A percentile compares a stretch with the other conserved stretches of the same genome.
phyloP scores from a whole-genome alignment of 495 filamentous ascomycete species.

The Talaromyces proteolyticus region DNA sequence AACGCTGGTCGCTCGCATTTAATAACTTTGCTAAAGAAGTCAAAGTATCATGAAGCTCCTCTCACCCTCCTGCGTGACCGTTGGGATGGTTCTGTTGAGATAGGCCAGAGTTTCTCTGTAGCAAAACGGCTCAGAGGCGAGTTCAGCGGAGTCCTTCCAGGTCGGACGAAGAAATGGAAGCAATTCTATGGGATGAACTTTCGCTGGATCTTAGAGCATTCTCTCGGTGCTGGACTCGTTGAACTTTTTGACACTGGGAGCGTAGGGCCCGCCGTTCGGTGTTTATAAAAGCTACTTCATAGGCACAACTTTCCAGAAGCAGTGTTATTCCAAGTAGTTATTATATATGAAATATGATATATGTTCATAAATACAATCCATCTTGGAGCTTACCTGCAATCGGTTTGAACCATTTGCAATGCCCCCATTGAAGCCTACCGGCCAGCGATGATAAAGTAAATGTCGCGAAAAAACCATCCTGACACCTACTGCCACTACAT shows the following conservation, averaged over 20 bases:
- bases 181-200: conserved; percentile 71
- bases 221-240: conserved; percentile 70
- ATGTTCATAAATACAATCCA: too few species aligned
- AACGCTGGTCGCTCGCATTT: conserved; percentile 61
- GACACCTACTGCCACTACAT: not conserved
- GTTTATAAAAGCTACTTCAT: conserved; percentile 39
- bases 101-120: conserved; percentile 46
- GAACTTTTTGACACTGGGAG: conserved; percentile 83
- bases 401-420: too few species aligned
- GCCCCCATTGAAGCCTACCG: too few species aligned
- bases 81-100: conserved; percentile 73
- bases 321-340: too few species aligned
- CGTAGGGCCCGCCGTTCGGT: conserved; percentile 67
- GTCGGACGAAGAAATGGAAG: conserved; percentile 75
- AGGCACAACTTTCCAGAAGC: too few species aligned
- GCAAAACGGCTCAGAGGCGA: conserved; percentile 64
- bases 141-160: conserved; percentile 63
- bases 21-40: conserved; percentile 57
- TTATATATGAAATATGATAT: too few species aligned
- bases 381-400: too few species aligned
- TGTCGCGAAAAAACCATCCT: not conserved
- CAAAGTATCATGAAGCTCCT: conserved; percentile 58
- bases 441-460: too few species aligned
- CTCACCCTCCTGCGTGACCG: conserved; percentile 62
- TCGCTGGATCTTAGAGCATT: conserved; percentile 73